Evolutionary conservation across 306 rosid species (phyloP), one percentile per base, ranked within the genome.

Genomic region (Psophocarpus tetragonolobus): DNA sequence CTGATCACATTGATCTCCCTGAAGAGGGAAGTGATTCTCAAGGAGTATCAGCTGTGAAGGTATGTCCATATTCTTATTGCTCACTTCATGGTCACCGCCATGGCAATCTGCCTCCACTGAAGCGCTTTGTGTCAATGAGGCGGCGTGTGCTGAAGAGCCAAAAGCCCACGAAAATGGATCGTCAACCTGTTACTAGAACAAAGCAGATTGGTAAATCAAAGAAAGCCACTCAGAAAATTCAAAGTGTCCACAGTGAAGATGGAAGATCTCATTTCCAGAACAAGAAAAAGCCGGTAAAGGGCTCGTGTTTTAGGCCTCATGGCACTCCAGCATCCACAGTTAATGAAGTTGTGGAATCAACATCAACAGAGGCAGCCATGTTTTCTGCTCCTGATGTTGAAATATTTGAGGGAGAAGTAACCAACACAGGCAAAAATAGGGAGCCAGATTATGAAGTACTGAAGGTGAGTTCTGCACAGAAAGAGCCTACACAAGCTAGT

Each of bases 81-180:
- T 95, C 97, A 20, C 97, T 95, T 68, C 99, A 95, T 57, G 94
- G 97, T 6, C 96, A 88, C 82, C 91, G 71, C 61, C 93, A 80
- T 4, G 73, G 64, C 39, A 79, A 61, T 77, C 47, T 68, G 54
- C 94, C 94, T 80, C 90, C 96, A 0, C 75, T 92, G 80, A 88
- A 86, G 86, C 91, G 90, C 39, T 86, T 92, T 30, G 78, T 91
- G 61, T 95, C 94, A 0, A 86, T 85, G 44, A 91, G 97, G 86
- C 85, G 92, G 85, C 92, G 87, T 30, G 54, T 53, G 48, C 54
- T 79, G 81, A 92, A 82, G 91, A 81, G 74, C 21, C 88, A 83
- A 8, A 88, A 80, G 87, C 73, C 75, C 30, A 41, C 24, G n/a
- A 87, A 82, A 36, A 75, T 15, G 56, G 90, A 84, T 69, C 76